These are phyloP conservation scores for Tricholomella constricta DNA, from an alignment of 768 basidiomycete genomes.

Conservation along the genomic window DNA sequence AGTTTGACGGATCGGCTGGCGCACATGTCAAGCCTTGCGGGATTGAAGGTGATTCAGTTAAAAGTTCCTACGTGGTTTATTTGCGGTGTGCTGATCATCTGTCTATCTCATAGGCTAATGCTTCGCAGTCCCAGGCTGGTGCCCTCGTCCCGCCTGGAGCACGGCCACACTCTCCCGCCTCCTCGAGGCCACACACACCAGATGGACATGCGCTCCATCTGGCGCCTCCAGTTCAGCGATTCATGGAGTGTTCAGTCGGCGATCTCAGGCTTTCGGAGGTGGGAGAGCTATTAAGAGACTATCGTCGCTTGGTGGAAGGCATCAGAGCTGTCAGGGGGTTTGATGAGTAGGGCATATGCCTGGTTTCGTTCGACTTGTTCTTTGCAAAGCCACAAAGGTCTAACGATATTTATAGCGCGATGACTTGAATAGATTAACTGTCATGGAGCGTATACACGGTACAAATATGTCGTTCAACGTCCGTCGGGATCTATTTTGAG, in stretches of 20 bases:
- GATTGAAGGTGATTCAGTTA: conserved; percentile 38
- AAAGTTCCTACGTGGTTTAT: background rate
- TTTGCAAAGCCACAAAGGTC: background rate
- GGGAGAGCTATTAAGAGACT: conserved; percentile 76
- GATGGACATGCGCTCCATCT: conserved; percentile 36
- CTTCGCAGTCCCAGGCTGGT: conserved; percentile 30
- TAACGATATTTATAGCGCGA: background rate
- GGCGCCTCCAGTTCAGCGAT: conserved; percentile 66
- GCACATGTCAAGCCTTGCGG: conserved; percentile 64
- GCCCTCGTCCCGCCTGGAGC: conserved; percentile 13
- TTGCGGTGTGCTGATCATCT: conserved; percentile 7
- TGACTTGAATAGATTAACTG: background rate
- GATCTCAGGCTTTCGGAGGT: conserved; percentile 86
- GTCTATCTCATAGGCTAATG: conserved; percentile 20
- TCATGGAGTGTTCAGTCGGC: conserved; percentile 69
- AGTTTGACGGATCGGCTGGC: conserved; percentile 85
- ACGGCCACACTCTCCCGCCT: conserved; percentile 29
- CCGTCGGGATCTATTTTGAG: background rate
- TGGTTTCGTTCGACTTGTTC: background rate
- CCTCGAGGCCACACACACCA: conserved; percentile 41
- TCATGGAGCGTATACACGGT: background rate
- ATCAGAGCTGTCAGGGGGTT: conserved; percentile 32
- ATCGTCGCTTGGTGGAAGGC: conserved; percentile 74
- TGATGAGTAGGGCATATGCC: conserved; percentile 5
- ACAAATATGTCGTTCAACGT: background rate